Evolutionary conservation across 208 protist genomes (phyloP), one percentile per base, ranked within the genome.

Genomic region (Leishmania guyanensis): DNA sequence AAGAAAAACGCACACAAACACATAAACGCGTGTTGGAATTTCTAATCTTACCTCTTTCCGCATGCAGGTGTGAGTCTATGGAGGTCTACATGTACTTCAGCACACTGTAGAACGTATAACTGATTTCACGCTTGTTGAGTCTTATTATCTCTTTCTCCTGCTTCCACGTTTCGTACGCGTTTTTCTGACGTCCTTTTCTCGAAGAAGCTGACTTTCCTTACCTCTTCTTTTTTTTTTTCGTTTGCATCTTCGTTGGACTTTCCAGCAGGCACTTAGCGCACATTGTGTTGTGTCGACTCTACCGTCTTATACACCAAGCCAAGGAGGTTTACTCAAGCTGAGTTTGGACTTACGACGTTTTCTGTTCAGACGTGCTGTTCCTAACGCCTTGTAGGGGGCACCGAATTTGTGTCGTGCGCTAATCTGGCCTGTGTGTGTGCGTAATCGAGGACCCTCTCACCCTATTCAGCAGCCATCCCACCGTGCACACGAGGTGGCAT

Each of bases 131-230:
- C 46, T 50, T 73, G 33, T 46, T 71, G 22, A 46, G 16, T n/a
- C 17, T 53, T 46, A 14, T 36, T 12, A 75, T 56, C 9, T 56
- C 48, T 56, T 54, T 36, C 48, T 43, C 12, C 69, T 29, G 6
- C 69, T 43, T 51, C 46, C 43, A 29, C 64, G 10, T 69, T 6
- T 2, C 33, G 36, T 20, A 68, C 66, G 36, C 66, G 66, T 39
- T 71, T 71, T 22, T 39, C 17, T 26, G 16, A 71, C 62, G 22
- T 43, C 66, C 12, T n/a, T 43, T 46, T 46, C 48, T 46, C 66
- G 39, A 48, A 12, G 5, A 12, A 36, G 56, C 48, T 56, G 48
- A 14, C n/a, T 75, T 56, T 75, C 70, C 70, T 75, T 75, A 75
- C 70, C 17, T n/a, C 22, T 48, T 75, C 20, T 54, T 17, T 10